These are phyloP conservation scores for Sclerotinia spermophila DNA, from an alignment of 2,329 filamentous ascomycete genomes.

Conservation along the genomic window DNA sequence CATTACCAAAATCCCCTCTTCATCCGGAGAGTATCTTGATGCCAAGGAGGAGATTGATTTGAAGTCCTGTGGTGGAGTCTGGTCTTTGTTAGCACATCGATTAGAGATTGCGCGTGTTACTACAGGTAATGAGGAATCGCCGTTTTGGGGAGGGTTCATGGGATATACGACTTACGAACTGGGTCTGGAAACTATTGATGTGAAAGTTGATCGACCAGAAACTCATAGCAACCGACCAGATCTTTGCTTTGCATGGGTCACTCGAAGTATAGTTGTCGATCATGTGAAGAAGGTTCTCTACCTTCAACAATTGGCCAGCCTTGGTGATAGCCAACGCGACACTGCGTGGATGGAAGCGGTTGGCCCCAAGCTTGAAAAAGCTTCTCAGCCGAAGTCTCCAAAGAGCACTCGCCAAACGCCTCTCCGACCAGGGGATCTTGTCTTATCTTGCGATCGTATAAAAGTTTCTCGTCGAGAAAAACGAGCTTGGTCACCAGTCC, in stretches of 20 bases:
- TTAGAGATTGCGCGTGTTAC: constrained; percentile 41
- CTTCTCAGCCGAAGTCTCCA: constrained; percentile 13
- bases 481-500: constrained; percentile 17
- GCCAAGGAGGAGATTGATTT: constrained; percentile 15
- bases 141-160: constrained; percentile 69
- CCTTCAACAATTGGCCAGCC: constrained; percentile 52
- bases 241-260: constrained; percentile 59
- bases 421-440: constrained; percentile 7
- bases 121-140: constrained; percentile 39
- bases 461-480: constrained; percentile 16
- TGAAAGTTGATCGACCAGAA: constrained; percentile 32
- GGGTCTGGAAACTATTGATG: constrained; percentile 52
- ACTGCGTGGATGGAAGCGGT: constrained; percentile 24
- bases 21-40: not conserved
- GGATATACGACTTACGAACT: constrained; percentile 68
- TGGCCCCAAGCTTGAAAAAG: constrained; percentile 19
- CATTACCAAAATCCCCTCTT: constrained; percentile 22
- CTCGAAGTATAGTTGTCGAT: constrained; percentile 62
- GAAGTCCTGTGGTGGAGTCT: constrained; percentile 32
- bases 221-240: constrained; percentile 46
- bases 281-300: constrained; percentile 53
- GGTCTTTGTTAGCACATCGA: constrained; percentile 37
- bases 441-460: constrained; percentile 11
- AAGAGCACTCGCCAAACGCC: constrained; percentile 10
- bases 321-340: constrained; percentile 36